Conservation (phyloP, 805 yeast species). For the Naumovozyma baii region DNA sequence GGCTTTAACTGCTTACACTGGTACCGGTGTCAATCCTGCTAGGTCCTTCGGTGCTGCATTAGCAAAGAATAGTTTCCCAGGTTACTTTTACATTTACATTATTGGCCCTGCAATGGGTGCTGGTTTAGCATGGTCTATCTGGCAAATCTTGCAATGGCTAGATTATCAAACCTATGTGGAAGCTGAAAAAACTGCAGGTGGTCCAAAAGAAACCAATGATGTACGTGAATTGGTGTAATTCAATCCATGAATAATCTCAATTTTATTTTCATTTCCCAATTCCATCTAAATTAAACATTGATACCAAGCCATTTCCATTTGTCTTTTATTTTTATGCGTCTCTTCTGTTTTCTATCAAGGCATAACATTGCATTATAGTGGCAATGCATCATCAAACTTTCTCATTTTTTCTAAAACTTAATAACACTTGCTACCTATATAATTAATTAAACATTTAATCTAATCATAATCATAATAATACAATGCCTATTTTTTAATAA, state of each 20-base stretch:
- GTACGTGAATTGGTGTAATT: neutral
- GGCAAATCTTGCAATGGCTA: constrained; percentile 55
- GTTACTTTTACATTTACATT: constrained; percentile 89
- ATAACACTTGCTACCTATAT: too few species aligned
- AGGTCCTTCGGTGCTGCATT: constrained; percentile 78
- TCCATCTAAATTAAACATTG: too few species aligned
- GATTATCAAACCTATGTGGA: constrained; percentile 48
- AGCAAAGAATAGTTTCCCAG: constrained; percentile 64
- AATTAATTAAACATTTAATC: too few species aligned
- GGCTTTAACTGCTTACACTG: constrained; percentile 73
- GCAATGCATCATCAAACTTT: too few species aligned
- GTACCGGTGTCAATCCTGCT: constrained; percentile 90
- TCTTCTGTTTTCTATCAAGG: too few species aligned
- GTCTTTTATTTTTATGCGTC: too few species aligned
- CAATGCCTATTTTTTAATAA: too few species aligned
- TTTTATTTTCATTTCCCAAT: neutral
- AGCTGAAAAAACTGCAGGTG: constrained; percentile 8
- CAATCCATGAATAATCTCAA: too few species aligned
- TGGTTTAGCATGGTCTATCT: constrained; percentile 52
- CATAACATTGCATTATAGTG: too few species aligned
- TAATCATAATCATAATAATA: too few species aligned
- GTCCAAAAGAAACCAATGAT: neutral
- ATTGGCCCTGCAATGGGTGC: constrained; percentile 77
- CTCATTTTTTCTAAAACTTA: too few species aligned
- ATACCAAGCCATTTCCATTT: too few species aligned